Evolutionary conservation across 2,329 filamentous ascomycete genomes (phyloP), one percentile per base, ranked within the genome.

Genomic region (Leptographium wingfieldii): DNA sequence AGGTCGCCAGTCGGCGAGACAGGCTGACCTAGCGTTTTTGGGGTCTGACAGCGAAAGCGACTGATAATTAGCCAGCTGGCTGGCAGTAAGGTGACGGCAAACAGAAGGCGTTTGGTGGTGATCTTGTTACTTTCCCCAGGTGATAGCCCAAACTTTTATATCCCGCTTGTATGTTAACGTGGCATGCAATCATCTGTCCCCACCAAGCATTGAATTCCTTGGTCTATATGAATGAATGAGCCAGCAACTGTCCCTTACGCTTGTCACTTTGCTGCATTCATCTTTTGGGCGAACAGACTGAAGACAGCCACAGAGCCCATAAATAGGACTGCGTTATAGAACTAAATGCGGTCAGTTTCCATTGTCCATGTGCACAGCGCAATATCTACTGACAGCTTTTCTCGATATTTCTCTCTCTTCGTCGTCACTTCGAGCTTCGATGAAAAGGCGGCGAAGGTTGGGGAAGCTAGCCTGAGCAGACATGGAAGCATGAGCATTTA

Each of bases 321-420:
- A 76, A 97, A 99, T 2, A 97, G 78, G 1, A 96, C 91, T 0
- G 95, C 84, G 69, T 99, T 97, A 75, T 99, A 99, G 72, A 99
- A 99, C 94, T 96, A 68, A 9, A 2, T 9, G 16, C 29, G 19
- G 51, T 55, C 27, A 56, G 43, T 56, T 11, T 9, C 3, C 38
- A 16, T 33, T 33, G 14, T 14, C 14, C 38, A 61, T 55, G n/a
- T 10, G 29, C 19, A 33, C 19, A 40, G 40, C 49, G 59, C 35
- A 31, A 55, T 19, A 48, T 58, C 69, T 76, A 96, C 54, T 27
- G 19, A 65, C 94, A 58, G 94, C 94, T 73, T 86, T 95, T 66
- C 94, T 81, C 16, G 94, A 97, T 66, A 97, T 94, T 62, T 91
- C 88, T 71, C 94, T 88, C 73, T 97, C 94, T 72, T 99, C 94